These are phyloP conservation scores for Amylostereum areolatum DNA, from an alignment of 1,284 basidiomycete genomes.

Conservation along the genomic window DNA sequence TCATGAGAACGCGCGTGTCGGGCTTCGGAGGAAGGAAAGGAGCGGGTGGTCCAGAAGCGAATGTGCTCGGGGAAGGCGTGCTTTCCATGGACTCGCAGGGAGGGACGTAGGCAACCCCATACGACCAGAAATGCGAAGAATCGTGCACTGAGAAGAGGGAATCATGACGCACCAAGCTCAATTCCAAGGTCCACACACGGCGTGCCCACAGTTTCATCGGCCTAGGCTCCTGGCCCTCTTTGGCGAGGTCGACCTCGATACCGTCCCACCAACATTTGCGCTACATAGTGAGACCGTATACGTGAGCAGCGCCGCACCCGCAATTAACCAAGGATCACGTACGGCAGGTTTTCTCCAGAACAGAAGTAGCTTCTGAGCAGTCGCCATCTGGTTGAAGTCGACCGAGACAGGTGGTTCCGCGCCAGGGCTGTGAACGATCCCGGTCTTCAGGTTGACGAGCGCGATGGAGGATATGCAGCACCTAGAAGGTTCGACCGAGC, in stretches of 20 bases:
- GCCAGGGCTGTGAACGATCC: conserved; percentile 69
- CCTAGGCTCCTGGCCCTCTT: conserved; percentile 44
- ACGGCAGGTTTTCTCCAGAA: conserved; percentile 99
- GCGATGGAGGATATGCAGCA: conserved; percentile 99
- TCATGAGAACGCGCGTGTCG: too few species aligned
- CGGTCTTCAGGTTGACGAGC: conserved; percentile 95
- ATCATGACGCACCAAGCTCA: conserved; percentile 73
- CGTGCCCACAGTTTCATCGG: conserved; percentile 91
- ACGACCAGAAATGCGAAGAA: too few species aligned
- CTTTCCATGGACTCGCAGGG: too few species aligned
- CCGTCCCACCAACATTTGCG: conserved; percentile 99
- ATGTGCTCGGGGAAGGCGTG: too few species aligned
- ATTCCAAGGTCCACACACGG: conserved; percentile 97
- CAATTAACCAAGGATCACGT: conserved; percentile 27
- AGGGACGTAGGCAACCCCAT: too few species aligned
- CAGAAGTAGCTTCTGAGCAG: conserved; percentile 93
- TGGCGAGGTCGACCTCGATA: conserved; percentile 80
- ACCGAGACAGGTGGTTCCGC: conserved; percentile 69
- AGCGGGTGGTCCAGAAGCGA: too few species aligned
- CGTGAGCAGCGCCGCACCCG: not conserved
- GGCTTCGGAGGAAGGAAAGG: too few species aligned
- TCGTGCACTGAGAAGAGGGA: too few species aligned
- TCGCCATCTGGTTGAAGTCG: conserved; percentile 91
- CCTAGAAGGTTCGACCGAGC: conserved; percentile 89
- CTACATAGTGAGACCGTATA: conserved; percentile 31